These are phyloP conservation scores for Punica granatum DNA, from an alignment of 345 rosid genomes.

Conservation along the genomic window DNA sequence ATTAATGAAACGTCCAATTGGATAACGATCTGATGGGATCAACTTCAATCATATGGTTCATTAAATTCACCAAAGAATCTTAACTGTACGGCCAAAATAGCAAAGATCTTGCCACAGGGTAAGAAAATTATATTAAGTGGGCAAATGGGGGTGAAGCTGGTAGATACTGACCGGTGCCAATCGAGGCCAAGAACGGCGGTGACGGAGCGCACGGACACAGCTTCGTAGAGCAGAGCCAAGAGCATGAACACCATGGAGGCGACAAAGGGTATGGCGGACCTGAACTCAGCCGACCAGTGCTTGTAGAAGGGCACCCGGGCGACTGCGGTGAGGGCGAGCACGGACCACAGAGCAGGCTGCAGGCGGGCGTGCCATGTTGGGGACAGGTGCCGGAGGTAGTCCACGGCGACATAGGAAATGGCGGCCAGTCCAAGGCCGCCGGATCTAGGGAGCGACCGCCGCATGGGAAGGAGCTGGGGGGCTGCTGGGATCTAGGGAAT, in stretches of 20 bases:
- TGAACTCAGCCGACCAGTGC: slow-evolving; percentile 79
- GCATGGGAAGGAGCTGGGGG: slow-evolving; percentile 17
- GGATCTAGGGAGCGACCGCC: slow-evolving; percentile 22
- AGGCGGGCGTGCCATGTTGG: slow-evolving; percentile 78
- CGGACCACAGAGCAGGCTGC: slow-evolving; percentile 74
- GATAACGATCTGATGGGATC: not conserved
- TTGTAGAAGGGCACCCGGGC: slow-evolving; percentile 66
- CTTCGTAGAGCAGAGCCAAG: slow-evolving; percentile 64
- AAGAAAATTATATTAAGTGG: no score
- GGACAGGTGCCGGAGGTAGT: slow-evolving; percentile 74
- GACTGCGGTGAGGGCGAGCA: slow-evolving; percentile 54
- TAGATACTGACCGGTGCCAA: slow-evolving; percentile 39
- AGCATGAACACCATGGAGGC: slow-evolving; percentile 77
- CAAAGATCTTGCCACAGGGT: no score
- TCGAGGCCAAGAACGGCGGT: slow-evolving; percentile 90
- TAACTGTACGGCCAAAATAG: no score
- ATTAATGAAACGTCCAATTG: not conserved
- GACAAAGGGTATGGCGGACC: slow-evolving; percentile 66
- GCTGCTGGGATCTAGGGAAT: not conserved
- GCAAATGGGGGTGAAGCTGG: not conserved
- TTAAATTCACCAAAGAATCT: not conserved
- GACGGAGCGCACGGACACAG: slow-evolving; percentile 76
- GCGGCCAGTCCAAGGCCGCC: slow-evolving; percentile 84
- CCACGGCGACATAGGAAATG: slow-evolving; percentile 65
- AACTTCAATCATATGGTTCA: not conserved